Evolutionary conservation across 192 early-diverging fungal species (phyloP).

Genomic region (Coemansia sp.): DNA sequence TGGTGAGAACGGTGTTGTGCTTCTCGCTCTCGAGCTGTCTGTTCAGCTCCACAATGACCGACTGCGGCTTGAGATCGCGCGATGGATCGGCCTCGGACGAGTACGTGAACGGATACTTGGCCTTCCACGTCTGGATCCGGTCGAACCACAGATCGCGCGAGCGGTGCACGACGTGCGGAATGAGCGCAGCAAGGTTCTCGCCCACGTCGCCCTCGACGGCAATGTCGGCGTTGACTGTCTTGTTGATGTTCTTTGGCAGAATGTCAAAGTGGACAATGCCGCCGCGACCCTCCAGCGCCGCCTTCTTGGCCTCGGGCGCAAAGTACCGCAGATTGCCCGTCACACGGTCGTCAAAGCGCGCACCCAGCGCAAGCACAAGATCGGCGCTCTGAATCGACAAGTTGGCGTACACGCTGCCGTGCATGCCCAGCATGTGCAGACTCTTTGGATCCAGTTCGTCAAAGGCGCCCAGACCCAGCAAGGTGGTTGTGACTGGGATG

Average conservation of each 20-base stretch:
- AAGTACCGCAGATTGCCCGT: constrained; percentile 89
- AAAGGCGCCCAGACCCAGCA: constrained; percentile 89
- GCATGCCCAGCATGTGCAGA: constrained; percentile 99
- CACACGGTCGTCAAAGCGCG: constrained; percentile 98
- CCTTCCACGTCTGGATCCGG: constrained; percentile 83
- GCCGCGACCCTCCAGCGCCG: constrained; percentile 82
- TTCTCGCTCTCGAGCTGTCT: constrained; percentile 78
- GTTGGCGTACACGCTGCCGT: constrained; percentile 96
- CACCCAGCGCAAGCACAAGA: constrained; percentile 91
- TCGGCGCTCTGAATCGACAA: constrained; percentile 97
- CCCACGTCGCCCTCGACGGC: constrained; percentile 96
- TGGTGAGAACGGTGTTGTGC: constrained; percentile 91
- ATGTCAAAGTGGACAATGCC: constrained; percentile 99
- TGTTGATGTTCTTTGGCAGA: constrained; percentile 99
- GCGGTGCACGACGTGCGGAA: constrained; percentile 73
- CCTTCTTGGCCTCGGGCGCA: constrained; percentile 89
- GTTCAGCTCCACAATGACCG: constrained; percentile 90
- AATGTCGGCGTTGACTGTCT: constrained; percentile 86
- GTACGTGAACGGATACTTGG: constrained; percentile 88
- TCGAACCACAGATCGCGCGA: constrained; percentile 85
- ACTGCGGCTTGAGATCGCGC: constrained; percentile 85
- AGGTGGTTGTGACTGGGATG: constrained; percentile 97
- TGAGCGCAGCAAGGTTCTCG: constrained; percentile 76
- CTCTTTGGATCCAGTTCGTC: constrained; percentile 88
- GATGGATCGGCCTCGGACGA: constrained; percentile 61